These are phyloP conservation scores for Pelargonium nanum DNA, from an alignment of 345 rosid species.

Conservation along the genomic window DNA sequence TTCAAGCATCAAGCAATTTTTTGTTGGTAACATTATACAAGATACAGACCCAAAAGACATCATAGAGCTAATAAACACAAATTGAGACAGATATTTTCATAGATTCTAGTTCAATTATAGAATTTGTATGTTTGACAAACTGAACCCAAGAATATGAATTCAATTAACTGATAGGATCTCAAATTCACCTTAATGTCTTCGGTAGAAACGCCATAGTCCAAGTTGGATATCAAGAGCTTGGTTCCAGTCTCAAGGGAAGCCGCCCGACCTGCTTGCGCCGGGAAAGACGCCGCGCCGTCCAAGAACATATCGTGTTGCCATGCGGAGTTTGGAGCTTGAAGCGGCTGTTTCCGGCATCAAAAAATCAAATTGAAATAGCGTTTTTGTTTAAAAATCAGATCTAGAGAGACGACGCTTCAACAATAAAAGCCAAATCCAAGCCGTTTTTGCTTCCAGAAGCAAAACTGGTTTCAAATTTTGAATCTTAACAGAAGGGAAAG, in stretches of 20 bases:
- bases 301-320: conserved; percentile 55
- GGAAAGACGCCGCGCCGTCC: conserved; percentile 21
- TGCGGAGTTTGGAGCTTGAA: conserved; percentile 35
- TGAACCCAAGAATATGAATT: too few relatives aligned
- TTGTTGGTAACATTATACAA: too few relatives aligned
- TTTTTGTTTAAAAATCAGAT: not conserved
- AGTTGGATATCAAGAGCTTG: conserved; percentile 55
- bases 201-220: conserved; percentile 58
- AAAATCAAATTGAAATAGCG: not conserved
- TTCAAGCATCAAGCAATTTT: too few relatives aligned
- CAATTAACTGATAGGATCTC: not conserved
- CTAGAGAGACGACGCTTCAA: not conserved
- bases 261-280: conserved; percentile 21
- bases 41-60: too few relatives aligned
- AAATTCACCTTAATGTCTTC: conserved; percentile 52
- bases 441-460: not conserved
- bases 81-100: too few relatives aligned
- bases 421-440: conserved; percentile 1
- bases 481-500: not conserved
- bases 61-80: too few relatives aligned
- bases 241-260: conserved; percentile 51
- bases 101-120: too few relatives aligned
- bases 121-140: too few relatives aligned
- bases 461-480: too few relatives aligned
- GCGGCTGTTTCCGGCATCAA: conserved; percentile 18